Evolutionary conservation across 495 filamentous ascomycete genomes (phyloP).

Genomic region (Pseudomonodictys pantanalensis): DNA sequence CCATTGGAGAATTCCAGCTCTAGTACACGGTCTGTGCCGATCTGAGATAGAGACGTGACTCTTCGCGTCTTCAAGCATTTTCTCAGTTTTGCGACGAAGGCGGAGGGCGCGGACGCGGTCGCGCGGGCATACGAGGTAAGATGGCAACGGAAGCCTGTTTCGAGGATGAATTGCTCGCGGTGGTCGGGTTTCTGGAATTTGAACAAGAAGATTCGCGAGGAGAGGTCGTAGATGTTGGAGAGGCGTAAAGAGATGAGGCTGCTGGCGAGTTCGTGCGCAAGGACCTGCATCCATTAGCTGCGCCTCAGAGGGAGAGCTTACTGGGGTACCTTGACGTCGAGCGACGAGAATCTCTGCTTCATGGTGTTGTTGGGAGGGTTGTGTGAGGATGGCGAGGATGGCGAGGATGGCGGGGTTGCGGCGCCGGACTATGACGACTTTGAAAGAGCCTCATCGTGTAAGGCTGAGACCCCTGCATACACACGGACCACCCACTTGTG

Average conservation of each 20-base stretch:
- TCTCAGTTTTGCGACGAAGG: slow-evolving; percentile 77
- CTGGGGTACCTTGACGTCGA: slow-evolving; percentile 73
- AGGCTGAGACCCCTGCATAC: neutral
- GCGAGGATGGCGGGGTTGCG: neutral
- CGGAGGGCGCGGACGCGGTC: slow-evolving; percentile 75
- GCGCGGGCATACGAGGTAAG: slow-evolving; percentile 83
- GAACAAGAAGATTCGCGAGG: slow-evolving; percentile 89
- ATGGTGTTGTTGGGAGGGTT: slow-evolving; percentile 51
- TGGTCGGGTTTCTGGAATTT: slow-evolving; percentile 83
- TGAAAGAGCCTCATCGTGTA: neutral
- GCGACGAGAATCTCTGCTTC: slow-evolving; percentile 96
- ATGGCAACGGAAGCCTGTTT: slow-evolving; percentile 95
- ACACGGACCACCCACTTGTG: too few species aligned
- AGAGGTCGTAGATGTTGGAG: slow-evolving; percentile 92
- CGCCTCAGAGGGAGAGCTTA: slow-evolving; percentile 21
- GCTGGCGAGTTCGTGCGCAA: slow-evolving; percentile 83
- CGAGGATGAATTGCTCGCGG: slow-evolving; percentile 83
- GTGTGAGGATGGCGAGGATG: neutral
- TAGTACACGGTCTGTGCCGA: slow-evolving; percentile 91
- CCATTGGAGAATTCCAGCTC: slow-evolving; percentile 92
- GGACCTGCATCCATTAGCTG: slow-evolving; percentile 57
- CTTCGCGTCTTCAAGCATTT: slow-evolving; percentile 85
- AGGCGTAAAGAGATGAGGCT: slow-evolving; percentile 74
- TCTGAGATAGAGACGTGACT: slow-evolving; percentile 74
- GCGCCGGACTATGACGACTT: slow-evolving; percentile 18